Conservation (phyloP, 148 eudicot species). For the Salicornia ramosissima region DNA sequence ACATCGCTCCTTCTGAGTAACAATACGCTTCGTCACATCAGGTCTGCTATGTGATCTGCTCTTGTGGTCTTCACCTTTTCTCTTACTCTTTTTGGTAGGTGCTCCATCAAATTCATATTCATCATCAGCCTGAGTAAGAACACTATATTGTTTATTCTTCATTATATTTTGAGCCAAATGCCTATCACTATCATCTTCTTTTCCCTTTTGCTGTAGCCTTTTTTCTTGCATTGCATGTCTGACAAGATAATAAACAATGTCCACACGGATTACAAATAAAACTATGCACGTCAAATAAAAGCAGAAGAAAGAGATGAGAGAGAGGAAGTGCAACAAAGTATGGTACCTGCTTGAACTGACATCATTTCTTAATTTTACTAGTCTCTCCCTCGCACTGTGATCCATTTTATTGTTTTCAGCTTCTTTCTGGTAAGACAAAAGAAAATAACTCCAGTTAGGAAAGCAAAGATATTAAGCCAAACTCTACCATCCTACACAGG, state of each 20-base stretch:
- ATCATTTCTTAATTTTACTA: constrained; percentile 42
- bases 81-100: constrained; percentile 56
- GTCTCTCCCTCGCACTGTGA: constrained; percentile 34
- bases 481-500: neutral
- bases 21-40: constrained; percentile 45
- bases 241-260: neutral
- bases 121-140: constrained; percentile 70
- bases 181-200: constrained; percentile 75
- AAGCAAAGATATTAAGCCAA: neutral
- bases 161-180: constrained; percentile 70
- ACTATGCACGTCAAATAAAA: neutral
- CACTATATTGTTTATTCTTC: constrained; percentile 52
- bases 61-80: constrained; percentile 45
- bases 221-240: constrained; percentile 58
- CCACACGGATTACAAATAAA: neutral
- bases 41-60: constrained; percentile 33
- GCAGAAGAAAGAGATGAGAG: neutral
- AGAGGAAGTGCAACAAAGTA: neutral
- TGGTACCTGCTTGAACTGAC: constrained; percentile 63
- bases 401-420: constrained; percentile 42
- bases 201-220: constrained; percentile 44
- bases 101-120: constrained; percentile 89
- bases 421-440: constrained; percentile 50
- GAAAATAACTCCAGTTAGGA: constrained; percentile 17
- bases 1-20: constrained; percentile 91